Percentiles rank a stretch among this genome's conserved stretches.
Conservation (phyloP, 257 asterid genomes). For the Ehretia macrophylla region DNA sequence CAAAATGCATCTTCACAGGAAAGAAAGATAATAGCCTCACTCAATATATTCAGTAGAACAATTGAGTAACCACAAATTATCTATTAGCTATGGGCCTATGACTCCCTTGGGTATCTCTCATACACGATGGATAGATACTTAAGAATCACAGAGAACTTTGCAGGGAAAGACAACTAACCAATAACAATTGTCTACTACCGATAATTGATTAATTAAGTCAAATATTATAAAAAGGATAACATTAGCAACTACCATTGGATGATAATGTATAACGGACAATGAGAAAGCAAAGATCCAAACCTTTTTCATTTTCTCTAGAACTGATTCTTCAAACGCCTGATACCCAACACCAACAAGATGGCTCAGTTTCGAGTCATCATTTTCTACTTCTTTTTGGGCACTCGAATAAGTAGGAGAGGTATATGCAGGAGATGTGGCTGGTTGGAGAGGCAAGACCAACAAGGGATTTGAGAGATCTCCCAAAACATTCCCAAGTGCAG, state of each 20-base stretch:
- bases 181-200: too few relatives aligned
- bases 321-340: conserved; percentile 68
- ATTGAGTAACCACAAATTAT: not conserved
- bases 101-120: too few relatives aligned
- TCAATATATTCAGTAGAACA: not conserved
- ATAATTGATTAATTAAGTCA: too few relatives aligned
- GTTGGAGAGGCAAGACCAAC: conserved; percentile 60
- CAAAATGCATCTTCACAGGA: not conserved
- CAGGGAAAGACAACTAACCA: too few relatives aligned
- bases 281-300: conserved; percentile 22
- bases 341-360: conserved; percentile 66
- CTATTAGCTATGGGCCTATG: not conserved
- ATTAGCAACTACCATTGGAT: not conserved
- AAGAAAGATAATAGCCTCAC: too few relatives aligned
- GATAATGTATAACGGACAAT: not conserved
- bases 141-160: too few relatives aligned
- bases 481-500: conserved; percentile 55
- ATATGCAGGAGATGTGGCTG: conserved; percentile 39
- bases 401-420: conserved; percentile 29
- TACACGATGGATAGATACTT: too few relatives aligned
- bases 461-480: conserved; percentile 85
- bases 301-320: conserved; percentile 71
- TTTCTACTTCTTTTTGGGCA: conserved; percentile 31
- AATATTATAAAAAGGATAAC: not conserved
- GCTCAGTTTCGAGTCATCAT: conserved; percentile 39